Percentiles rank a stretch among this genome's conserved stretches.
These are phyloP conservation scores for Histomonas meleagridis DNA, from an alignment of 208 protist species.

Conservation along the genomic window DNA sequence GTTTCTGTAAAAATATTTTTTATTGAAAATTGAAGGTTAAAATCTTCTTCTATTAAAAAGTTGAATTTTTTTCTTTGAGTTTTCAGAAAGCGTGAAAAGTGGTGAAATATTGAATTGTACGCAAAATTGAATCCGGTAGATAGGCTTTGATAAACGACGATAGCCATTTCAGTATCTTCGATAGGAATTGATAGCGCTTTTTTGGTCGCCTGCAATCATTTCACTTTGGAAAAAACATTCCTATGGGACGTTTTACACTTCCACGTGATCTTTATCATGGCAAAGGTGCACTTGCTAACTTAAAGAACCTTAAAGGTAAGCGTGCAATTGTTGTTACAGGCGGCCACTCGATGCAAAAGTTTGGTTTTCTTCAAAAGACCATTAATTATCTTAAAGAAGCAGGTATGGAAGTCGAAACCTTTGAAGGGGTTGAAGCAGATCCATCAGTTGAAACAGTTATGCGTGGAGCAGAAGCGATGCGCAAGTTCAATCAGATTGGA, in stretches of 20 bases:
- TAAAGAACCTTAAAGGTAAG: background rate
- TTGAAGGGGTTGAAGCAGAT: background rate
- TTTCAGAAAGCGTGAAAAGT: too few species aligned
- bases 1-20: too few species aligned
- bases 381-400: background rate
- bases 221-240: too few species aligned
- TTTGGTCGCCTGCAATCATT: too few species aligned
- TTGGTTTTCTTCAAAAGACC: background rate
- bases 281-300: background rate
- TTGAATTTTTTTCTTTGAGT: too few species aligned
- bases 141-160: too few species aligned
- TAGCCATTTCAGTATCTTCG: too few species aligned
- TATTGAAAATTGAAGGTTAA: too few species aligned
- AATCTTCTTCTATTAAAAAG: too few species aligned
- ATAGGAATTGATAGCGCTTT: too few species aligned
- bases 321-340: background rate
- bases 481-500: background rate
- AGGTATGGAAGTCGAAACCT: background rate
- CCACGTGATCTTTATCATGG: slow-evolving; percentile 9
- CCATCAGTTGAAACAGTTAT: background rate
- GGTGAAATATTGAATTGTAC: too few species aligned
- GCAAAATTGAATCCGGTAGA: too few species aligned
- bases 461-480: background rate
- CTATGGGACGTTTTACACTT: slow-evolving; percentile 8
- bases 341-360: background rate